Conservation (phyloP, 805 yeast genomes). For the Ogataea haglerorum region DNA sequence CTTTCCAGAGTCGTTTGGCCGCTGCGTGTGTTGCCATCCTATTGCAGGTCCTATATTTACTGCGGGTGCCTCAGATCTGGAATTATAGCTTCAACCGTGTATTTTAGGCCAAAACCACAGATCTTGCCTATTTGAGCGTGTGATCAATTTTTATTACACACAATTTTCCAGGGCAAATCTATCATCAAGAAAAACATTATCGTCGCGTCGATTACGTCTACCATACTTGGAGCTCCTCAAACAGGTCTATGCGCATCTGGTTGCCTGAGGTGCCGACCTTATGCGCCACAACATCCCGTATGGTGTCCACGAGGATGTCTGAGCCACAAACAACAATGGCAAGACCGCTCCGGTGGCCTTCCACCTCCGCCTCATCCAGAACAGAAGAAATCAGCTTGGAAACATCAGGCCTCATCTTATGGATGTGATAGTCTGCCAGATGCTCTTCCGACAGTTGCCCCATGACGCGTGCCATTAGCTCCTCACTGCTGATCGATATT, state of each 20-base stretch:
- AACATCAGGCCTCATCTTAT: conserved; percentile 11
- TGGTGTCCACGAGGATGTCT: conserved; percentile 48
- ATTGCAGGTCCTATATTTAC: not conserved
- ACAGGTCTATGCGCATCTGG: conserved; percentile 46
- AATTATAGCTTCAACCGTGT: conserved; percentile 2
- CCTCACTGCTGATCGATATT: conserved; percentile 4
- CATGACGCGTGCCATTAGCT: conserved; percentile 29
- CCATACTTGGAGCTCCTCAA: conserved; percentile 62
- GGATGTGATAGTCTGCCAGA: conserved; percentile 34
- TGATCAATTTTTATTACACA: conserved; percentile 8
- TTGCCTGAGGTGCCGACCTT: conserved; percentile 18
- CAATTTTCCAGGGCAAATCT: conserved; percentile 12
- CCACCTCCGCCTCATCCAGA: conserved; percentile 27
- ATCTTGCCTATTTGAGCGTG: conserved; percentile 12
- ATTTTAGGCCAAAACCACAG: conserved; percentile 4
- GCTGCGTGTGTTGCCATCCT: conserved; percentile 47
- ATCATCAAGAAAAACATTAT: not conserved
- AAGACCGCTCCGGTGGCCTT: conserved; percentile 30
- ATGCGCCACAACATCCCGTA: conserved; percentile 40
- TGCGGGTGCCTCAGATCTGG: not conserved
- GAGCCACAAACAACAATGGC: conserved; percentile 58
- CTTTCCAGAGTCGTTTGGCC: conserved; percentile 78
- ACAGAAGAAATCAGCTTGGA: conserved; percentile 10
- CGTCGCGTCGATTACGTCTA: conserved; percentile 18
- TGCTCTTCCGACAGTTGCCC: conserved; percentile 31